Evolutionary conservation across 208 protist genomes (phyloP).

Genomic region (Crithidia expoeki): DNA sequence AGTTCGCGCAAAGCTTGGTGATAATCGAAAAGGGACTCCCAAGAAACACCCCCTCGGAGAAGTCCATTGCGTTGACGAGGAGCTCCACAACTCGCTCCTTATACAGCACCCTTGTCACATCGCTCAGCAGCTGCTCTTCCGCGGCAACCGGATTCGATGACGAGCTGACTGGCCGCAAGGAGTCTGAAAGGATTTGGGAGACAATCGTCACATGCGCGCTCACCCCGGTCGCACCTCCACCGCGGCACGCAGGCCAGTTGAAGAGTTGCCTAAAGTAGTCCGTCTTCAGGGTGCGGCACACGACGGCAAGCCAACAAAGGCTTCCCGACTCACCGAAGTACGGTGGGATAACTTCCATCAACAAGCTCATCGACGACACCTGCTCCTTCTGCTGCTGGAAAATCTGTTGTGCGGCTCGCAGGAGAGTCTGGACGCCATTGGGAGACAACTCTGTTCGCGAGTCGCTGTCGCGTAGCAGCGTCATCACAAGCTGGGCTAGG

Average conservation of each 20-base stretch:
- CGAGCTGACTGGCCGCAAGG: slow-evolving; percentile 50
- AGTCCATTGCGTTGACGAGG: slow-evolving; percentile 80
- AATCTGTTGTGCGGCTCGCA: slow-evolving; percentile 75
- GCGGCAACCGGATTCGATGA: slow-evolving; percentile 30
- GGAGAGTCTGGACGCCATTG: slow-evolving; percentile 74
- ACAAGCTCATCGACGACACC: slow-evolving; percentile 51
- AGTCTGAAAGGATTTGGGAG: slow-evolving; percentile 75
- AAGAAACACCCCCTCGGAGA: slow-evolving; percentile 81
- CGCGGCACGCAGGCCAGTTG: slow-evolving; percentile 81
- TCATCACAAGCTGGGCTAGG: slow-evolving; percentile 56
- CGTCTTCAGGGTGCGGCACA: slow-evolving; percentile 73
- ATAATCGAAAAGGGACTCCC: slow-evolving; percentile 87
- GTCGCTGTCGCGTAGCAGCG: slow-evolving; percentile 78
- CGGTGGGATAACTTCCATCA: slow-evolving; percentile 58
- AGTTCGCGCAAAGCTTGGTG: slow-evolving; percentile 77
- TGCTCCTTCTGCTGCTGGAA: slow-evolving; percentile 65
- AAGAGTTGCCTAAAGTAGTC: slow-evolving; percentile 81
- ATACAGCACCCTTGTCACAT: slow-evolving; percentile 73
- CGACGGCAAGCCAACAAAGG: slow-evolving; percentile 58
- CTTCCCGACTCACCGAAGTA: slow-evolving; percentile 42
- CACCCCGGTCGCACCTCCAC: slow-evolving; percentile 81
- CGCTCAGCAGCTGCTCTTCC: slow-evolving; percentile 64
- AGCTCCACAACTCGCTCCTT: slow-evolving; percentile 83
- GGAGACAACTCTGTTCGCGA: slow-evolving; percentile 74
- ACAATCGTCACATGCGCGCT: slow-evolving; percentile 82